These are phyloP conservation scores for Lichtheimia corymbifera DNA, from an alignment of 371 early-diverging fungal genomes.

Conservation along the genomic window DNA sequence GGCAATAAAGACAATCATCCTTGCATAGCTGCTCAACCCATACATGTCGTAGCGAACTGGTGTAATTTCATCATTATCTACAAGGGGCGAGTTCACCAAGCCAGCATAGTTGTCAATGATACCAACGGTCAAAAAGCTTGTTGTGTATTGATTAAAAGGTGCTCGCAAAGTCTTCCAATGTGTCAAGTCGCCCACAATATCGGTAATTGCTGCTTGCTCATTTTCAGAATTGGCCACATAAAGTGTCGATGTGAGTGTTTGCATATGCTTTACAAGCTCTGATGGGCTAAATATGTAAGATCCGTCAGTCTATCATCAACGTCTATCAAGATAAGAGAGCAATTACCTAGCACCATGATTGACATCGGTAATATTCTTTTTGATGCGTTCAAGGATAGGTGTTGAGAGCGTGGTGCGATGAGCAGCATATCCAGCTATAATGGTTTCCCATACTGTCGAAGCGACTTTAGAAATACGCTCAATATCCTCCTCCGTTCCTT, in stretches of 20 bases:
- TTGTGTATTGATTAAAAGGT: constrained; percentile 20
- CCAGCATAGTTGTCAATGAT: constrained; percentile 23
- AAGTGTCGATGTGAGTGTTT: constrained; percentile 10
- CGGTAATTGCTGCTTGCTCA: constrained; percentile 5
- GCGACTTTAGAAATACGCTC: constrained; percentile 13
- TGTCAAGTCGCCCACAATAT: constrained; percentile 19
- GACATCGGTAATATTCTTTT: constrained; percentile 44
- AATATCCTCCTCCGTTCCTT: constrained; percentile 2
- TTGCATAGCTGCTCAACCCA: constrained; percentile 57
- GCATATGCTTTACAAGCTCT: constrained; percentile 25
- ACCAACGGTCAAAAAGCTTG: constrained; percentile 20
- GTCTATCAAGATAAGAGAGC: background rate
- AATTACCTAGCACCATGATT: constrained; percentile 46
- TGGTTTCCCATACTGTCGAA: constrained; percentile 20
- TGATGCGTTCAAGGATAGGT: constrained; percentile 32
- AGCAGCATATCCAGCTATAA: constrained; percentile 2
- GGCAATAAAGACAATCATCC: constrained; percentile 48
- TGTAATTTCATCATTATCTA: constrained; percentile 35
- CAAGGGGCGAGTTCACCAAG: constrained; percentile 16
- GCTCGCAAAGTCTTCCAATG: constrained; percentile 28
- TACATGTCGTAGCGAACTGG: constrained; percentile 51
- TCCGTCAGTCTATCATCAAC: background rate
- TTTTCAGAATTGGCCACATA: background rate
- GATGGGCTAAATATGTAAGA: background rate
- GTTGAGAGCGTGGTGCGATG: background rate